A percentile compares a stretch with the other conserved stretches of the same genome.
These are phyloP conservation scores for Paradendryphiella salina DNA, from an alignment of 2,329 filamentous ascomycete genomes.

Conservation along the genomic window DNA sequence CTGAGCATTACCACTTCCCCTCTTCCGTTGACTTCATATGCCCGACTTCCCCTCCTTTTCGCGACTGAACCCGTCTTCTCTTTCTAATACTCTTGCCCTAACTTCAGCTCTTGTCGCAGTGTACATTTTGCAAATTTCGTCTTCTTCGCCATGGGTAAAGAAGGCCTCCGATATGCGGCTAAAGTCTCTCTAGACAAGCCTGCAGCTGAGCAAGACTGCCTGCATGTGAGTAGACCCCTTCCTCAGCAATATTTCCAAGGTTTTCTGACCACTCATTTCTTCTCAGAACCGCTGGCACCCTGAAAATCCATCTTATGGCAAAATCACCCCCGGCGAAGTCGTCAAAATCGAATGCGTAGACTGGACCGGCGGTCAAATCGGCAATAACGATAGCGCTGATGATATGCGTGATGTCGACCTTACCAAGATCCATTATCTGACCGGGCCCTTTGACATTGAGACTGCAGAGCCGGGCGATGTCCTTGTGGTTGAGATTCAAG, in stretches of 20 bases:
- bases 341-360: conserved; percentile 94
- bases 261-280: background rate
- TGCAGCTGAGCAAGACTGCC: conserved; percentile 67
- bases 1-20: conserved; percentile 17
- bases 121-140: background rate
- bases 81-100: background rate
- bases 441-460: conserved; percentile 85
- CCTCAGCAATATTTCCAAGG: background rate
- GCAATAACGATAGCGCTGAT: conserved; percentile 87
- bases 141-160: conserved; percentile 50
- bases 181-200: conserved; percentile 74
- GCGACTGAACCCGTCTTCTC: background rate
- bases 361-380: conserved; percentile 75
- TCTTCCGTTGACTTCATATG: conserved; percentile 21
- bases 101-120: background rate
- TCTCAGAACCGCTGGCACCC: conserved; percentile 88
- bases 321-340: conserved; percentile 79
- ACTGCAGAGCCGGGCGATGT: conserved; percentile 83
- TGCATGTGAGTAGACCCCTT: conserved; percentile 62
- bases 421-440: conserved; percentile 83
- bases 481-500: conserved; percentile 85
- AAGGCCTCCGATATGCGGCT: conserved; percentile 69
- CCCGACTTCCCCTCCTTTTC: conserved; percentile 11
- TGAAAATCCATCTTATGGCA: conserved; percentile 73
- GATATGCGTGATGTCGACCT: conserved; percentile 84